Conservation (phyloP, 495 filamentous ascomycete species). For the Peziza echinospora region DNA sequence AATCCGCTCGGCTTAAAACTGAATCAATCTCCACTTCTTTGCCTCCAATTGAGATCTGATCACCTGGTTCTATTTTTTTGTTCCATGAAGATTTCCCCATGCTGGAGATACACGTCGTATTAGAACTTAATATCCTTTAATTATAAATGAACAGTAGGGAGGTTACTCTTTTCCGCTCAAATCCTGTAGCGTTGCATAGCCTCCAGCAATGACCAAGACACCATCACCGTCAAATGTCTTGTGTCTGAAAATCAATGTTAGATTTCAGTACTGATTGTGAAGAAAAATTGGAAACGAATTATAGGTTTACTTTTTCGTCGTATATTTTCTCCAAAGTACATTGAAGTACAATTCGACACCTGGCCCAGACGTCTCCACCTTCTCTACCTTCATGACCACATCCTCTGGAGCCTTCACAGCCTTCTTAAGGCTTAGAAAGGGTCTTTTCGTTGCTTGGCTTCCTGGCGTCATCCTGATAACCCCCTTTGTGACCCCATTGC, state of each 20-base stretch:
- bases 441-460: background rate
- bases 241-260: slow-evolving; percentile 21
- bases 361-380: background rate
- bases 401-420: background rate
- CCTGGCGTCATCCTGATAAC: background rate
- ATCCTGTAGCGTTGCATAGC: slow-evolving; percentile 42
- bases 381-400: background rate
- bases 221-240: slow-evolving; percentile 83
- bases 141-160: background rate
- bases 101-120: background rate
- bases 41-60: slow-evolving; percentile 40
- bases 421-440: background rate
- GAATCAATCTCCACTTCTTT: slow-evolving; percentile 59
- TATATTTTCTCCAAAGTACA: slow-evolving; percentile 51
- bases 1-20: slow-evolving; percentile 39
- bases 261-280: background rate
- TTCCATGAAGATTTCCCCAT: slow-evolving; percentile 34
- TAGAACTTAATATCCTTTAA: too few species aligned
- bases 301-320: slow-evolving; percentile 34
- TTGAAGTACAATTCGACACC: slow-evolving; percentile 36
- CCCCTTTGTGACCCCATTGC: background rate
- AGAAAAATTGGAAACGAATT: background rate
- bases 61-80: slow-evolving; percentile 36
- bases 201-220: slow-evolving; percentile 34
- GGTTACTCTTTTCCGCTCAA: slow-evolving; percentile 40